Percentiles rank a stretch among this genome's conserved stretches.
Conservation (phyloP, 495 filamentous ascomycete genomes). For the Penicillium odoratum region DNA sequence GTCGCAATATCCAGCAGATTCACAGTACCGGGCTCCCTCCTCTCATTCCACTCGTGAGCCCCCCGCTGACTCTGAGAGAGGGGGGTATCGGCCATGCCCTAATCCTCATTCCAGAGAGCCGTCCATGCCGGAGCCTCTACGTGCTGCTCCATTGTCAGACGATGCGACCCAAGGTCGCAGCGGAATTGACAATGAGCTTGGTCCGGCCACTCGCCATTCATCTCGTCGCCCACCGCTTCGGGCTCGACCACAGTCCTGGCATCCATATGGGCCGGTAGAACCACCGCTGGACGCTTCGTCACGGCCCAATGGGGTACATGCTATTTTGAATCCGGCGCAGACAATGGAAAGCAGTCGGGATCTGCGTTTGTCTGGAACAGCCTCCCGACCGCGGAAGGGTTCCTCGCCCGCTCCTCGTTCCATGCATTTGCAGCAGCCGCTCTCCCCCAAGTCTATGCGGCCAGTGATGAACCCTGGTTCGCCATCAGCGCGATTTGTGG, state of each 20-base stretch:
- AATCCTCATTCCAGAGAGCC: slow-evolving; percentile 32
- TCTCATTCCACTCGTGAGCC: slow-evolving; percentile 41
- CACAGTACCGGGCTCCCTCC: slow-evolving; percentile 38
- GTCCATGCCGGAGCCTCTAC: slow-evolving; percentile 52
- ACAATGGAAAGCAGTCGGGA: slow-evolving; percentile 23
- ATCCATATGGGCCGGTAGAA: slow-evolving; percentile 41
- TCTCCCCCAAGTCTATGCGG: slow-evolving; percentile 45
- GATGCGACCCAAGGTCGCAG: slow-evolving; percentile 30
- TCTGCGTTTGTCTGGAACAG: slow-evolving; percentile 24
- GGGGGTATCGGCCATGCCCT: slow-evolving; percentile 49
- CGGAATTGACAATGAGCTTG: slow-evolving; percentile 31
- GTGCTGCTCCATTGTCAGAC: slow-evolving; percentile 33
- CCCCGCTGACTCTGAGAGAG: slow-evolving; percentile 39
- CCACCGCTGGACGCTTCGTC: slow-evolving; percentile 39
- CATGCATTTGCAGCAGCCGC: slow-evolving; percentile 33
- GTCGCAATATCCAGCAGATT: slow-evolving; percentile 32
- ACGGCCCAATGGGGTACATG: slow-evolving; percentile 52
- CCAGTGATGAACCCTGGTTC: slow-evolving; percentile 67
- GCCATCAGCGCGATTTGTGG: slow-evolving; percentile 49
- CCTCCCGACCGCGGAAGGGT: slow-evolving; percentile 35
- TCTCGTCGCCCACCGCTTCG: slow-evolving; percentile 31
- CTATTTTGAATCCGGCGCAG: slow-evolving; percentile 50
- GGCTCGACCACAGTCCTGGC: slow-evolving; percentile 39
- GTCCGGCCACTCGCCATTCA: slow-evolving; percentile 22
- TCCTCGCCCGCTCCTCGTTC: slow-evolving; percentile 36